Evolutionary conservation across 2,329 filamentous ascomycete species (phyloP).

Genomic region (Alternaria longipes): DNA sequence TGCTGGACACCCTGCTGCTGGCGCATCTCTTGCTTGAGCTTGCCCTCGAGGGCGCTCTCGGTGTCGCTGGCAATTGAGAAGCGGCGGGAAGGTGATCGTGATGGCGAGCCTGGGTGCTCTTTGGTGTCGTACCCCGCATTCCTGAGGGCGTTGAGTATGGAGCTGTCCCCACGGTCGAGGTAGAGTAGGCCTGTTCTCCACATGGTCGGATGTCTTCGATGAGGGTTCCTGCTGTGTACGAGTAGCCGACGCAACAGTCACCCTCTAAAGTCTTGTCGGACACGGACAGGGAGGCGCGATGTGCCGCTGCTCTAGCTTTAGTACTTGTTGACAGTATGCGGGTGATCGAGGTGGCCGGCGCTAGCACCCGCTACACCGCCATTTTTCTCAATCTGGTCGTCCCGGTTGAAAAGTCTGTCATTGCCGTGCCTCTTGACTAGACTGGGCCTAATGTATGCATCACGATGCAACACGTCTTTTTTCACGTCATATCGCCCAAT

Average conservation of each 20-base stretch:
- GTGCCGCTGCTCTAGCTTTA: slow-evolving; percentile 24
- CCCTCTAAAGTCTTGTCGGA: slow-evolving; percentile 24
- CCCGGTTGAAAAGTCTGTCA: slow-evolving; percentile 17
- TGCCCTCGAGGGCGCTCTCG: slow-evolving; percentile 20
- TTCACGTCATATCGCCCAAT: slow-evolving; percentile 8
- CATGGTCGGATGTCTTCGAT: slow-evolving; percentile 31
- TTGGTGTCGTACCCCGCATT: slow-evolving; percentile 31
- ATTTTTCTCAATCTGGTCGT: slow-evolving; percentile 14
- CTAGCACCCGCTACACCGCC: slow-evolving; percentile 27
- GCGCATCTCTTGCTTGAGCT: slow-evolving; percentile 19
- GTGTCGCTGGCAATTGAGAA: slow-evolving; percentile 29
- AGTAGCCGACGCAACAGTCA: slow-evolving; percentile 23
- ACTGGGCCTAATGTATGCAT: slow-evolving; percentile 7
- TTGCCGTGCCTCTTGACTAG: slow-evolving; percentile 15
- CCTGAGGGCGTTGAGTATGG: slow-evolving; percentile 31
- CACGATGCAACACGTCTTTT: slow-evolving; percentile 9
- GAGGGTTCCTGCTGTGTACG: slow-evolving; percentile 25
- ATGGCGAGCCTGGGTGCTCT: slow-evolving; percentile 24
- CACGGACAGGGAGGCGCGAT: slow-evolving; percentile 23
- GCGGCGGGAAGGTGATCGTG: slow-evolving; percentile 22
- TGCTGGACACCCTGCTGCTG: slow-evolving; percentile 21
- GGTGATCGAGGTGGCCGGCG: slow-evolving; percentile 18
- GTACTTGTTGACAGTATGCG: slow-evolving; percentile 23
- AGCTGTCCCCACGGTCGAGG: slow-evolving; percentile 35
- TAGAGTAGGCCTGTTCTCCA: slow-evolving; percentile 34